Base-by-base conservation (phyloP, 164 flowering plant species). In the Hamamelis virginiana region DNA sequence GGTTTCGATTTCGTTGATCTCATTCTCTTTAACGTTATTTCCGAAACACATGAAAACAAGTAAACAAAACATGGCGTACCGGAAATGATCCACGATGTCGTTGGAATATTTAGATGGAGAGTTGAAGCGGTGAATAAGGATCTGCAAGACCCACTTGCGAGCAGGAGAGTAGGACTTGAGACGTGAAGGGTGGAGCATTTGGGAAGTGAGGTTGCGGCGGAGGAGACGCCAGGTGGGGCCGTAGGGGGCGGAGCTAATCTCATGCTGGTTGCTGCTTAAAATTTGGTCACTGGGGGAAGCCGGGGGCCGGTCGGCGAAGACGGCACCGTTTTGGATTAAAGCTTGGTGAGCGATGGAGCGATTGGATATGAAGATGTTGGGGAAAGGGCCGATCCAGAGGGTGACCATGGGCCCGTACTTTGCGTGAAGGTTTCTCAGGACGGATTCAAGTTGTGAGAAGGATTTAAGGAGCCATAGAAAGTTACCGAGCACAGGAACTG, bases 201-300 rank as follows among this genome's bases (percentile, higher is more conserved):
- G n/a, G n/a, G n/a, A n/a, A n/a, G n/a, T n/a, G n/a, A n/a, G n/a
- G n/a, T n/a, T n/a, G n/a, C n/a, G 67, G 67, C 67, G 67, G 55
- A 64, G 55, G 33, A 47, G 26, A 18, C 67, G 43, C 67, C 56
- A 64, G 3, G 28, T 48, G 10, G 67, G 67, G 19, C 67, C 67
- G 55, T 64, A 64, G 5, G 55, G 9, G 8, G 67, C 67, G 21
- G 67, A 46, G 67, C 25, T 64, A 46, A 85, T 68, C 59, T 53
- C 79, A 33, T 63, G 77, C 11, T 72, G 76, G 66, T 72, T 66
- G 62, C 76, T 69, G 60, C 9, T 61, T 6, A 74, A 2, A 58
- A 80, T 1, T 18, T 65, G 69, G 0, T n/a, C n/a, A n/a, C n/a
- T n/a, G n/a, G n/a, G n/a, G n/a, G n/a, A n/a, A n/a, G n/a, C n/a